Evolutionary conservation across 139 green algal genomes (phyloP).

Genomic region (Microglena sp.): DNA sequence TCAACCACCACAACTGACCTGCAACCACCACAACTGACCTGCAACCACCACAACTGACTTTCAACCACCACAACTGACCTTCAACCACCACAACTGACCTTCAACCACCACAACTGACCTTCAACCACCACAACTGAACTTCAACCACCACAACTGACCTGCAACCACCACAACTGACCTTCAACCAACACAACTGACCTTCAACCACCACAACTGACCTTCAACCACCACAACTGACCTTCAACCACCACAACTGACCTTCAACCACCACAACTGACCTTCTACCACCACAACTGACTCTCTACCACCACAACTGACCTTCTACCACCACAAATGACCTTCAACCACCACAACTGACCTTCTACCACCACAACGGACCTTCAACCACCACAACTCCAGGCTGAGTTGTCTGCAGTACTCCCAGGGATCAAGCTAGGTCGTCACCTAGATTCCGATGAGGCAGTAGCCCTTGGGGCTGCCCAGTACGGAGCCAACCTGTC

Average conservation of each 20-base stretch:
- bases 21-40: too few relatives aligned
- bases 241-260: neutral
- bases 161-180: too few relatives aligned
- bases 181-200: too few relatives aligned
- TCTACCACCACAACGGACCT: neutral
- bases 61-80: too few relatives aligned
- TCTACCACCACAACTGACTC: neutral
- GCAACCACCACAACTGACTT: too few relatives aligned
- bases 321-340: neutral
- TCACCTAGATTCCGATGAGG: conserved; percentile 96
- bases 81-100: too few relatives aligned
- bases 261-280: neutral
- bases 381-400: conserved; percentile 18
- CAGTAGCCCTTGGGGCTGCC: conserved; percentile 80
- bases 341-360: neutral
- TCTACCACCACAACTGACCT: neutral
- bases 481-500: conserved; percentile 92
- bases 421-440: conserved; percentile 53
- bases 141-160: too few relatives aligned
- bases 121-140: too few relatives aligned
- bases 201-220: neutral
- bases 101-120: too few relatives aligned
- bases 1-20: too few relatives aligned
- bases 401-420: conserved; percentile 62
- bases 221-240: neutral